A percentile compares a stretch with the other conserved stretches of the same genome.
phyloP scores from a whole-genome alignment of 768 basidiomycete species.

The Boletus subparvulus region DNA sequence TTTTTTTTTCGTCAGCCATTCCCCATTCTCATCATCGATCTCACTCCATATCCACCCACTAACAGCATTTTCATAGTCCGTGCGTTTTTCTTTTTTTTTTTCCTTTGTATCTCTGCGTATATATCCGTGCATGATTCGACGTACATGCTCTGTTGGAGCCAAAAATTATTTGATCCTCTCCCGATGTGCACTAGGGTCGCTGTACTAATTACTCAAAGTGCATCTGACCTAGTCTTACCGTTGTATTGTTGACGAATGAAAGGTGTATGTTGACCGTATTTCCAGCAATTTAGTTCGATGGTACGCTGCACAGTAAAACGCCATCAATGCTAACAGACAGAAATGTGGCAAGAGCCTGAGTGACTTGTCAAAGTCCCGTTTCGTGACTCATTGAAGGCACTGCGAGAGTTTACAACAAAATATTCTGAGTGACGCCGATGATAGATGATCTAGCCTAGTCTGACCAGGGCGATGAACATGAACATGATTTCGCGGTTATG shows the following conservation, averaged over 20 bases:
- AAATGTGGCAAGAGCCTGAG: too few relatives aligned
- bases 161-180: background rate
- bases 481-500: background rate
- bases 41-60: slow-evolving; percentile 11
- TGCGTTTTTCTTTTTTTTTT: background rate
- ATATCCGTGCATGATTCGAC: slow-evolving; percentile 23
- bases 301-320: too few relatives aligned
- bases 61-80: slow-evolving; percentile 11
- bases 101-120: slow-evolving; percentile 21
- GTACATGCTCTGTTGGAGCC: slow-evolving; percentile 9
- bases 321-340: too few relatives aligned
- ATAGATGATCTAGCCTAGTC: too few relatives aligned
- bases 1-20: slow-evolving; percentile 12
- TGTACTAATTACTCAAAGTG: slow-evolving; percentile 9
- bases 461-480: too few relatives aligned
- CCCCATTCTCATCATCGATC: slow-evolving; percentile 2
- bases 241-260: slow-evolving; percentile 19
- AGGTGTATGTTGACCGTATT: slow-evolving; percentile 11
- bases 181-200: background rate
- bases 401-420: too few relatives aligned
- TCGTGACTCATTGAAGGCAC: too few relatives aligned
- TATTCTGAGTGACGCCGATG: too few relatives aligned
- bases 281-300: background rate
- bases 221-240: slow-evolving; percentile 3
- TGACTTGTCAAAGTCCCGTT: too few relatives aligned